Base-by-base conservation (phyloP, 805 yeast genomes). In the Ogataea nitratoaversa region DNA sequence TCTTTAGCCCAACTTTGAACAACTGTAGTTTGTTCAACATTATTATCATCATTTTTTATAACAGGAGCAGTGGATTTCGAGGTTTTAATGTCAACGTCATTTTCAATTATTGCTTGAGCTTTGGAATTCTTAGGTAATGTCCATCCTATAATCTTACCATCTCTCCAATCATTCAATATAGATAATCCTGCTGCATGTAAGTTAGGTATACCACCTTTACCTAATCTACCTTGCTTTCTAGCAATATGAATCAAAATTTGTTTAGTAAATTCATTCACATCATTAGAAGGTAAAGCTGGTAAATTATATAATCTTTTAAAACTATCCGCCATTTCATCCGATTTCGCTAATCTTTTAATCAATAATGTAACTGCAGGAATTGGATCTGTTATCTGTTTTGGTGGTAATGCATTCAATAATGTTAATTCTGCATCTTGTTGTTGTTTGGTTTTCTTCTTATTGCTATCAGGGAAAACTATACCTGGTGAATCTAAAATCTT, bases 401-500 rank as follows among this genome's bases (percentile, higher is more conserved):
- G 87, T 22, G 97, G 95, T 41, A 93, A 63, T 6, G 97, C 97
- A 50, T 88, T 88, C 48, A 93, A 68, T 43, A 93, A 72, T 5
- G 93, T 86, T 47, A 93, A 71, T 56, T 91, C 86, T n/a, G 98
- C 95, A 56, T 84, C 85, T 60, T 82, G 87, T 48, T 82, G 85
- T 43, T 68, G 62, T 48, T 67, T 67, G 16, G 33, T 36, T 52
- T 70, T 74, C 51, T 70, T 72, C 46, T 67, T 76, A 18, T 56
- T 47, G 24, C 49, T 38, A 27, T 56, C 60, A 37, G 98, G 98
- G 79, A 93, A 91, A 30, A 93, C 96, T 46, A 91, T 93, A 59
- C 99, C 99, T 38, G 99, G 99, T 40, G 96, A 87, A 65, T 91
- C 99, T 57, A 91, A 72, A 49, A 91, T 74, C 63, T 84, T 87